Conservation (phyloP, 257 asterid species). For the Solanum appendiculatum region DNA sequence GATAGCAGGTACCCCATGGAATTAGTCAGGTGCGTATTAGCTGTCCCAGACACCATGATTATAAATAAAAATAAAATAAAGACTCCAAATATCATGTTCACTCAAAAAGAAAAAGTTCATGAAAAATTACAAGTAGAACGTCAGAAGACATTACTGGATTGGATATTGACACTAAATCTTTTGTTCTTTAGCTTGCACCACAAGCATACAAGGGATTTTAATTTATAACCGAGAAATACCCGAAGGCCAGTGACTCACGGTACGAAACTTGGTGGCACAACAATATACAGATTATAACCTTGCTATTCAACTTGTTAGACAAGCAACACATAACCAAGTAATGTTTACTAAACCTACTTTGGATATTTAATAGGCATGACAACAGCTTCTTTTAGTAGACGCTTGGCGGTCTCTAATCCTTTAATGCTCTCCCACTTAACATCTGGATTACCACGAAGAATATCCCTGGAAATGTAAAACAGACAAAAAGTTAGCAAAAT, state of each 20-base stretch:
- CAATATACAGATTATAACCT: neutral
- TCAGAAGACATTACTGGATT: neutral
- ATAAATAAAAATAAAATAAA: neutral
- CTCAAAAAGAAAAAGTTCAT: neutral
- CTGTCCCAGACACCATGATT: neutral
- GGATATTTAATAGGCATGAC: conserved; percentile 99
- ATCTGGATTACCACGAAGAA: conserved; percentile 93
- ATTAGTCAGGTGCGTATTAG: neutral
- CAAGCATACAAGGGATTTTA: neutral
- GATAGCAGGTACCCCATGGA: neutral
- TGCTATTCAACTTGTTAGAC: neutral
- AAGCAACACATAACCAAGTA: conserved; percentile 5
- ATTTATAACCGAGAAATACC: neutral
- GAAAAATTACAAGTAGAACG: neutral
- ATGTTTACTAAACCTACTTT: conserved; percentile 35
- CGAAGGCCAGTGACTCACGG: neutral
- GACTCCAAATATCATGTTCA: neutral
- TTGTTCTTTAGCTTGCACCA: neutral
- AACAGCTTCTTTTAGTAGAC: conserved; percentile 92
- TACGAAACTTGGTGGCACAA: neutral
- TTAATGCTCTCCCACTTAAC: conserved; percentile 88
- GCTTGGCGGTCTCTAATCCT: conserved; percentile 92
- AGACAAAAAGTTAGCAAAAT: neutral
- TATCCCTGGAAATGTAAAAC: conserved; percentile 58
- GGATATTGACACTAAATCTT: neutral